Base-by-base conservation (phyloP, 345 rosid genomes). In the Nasturtium officinale region DNA sequence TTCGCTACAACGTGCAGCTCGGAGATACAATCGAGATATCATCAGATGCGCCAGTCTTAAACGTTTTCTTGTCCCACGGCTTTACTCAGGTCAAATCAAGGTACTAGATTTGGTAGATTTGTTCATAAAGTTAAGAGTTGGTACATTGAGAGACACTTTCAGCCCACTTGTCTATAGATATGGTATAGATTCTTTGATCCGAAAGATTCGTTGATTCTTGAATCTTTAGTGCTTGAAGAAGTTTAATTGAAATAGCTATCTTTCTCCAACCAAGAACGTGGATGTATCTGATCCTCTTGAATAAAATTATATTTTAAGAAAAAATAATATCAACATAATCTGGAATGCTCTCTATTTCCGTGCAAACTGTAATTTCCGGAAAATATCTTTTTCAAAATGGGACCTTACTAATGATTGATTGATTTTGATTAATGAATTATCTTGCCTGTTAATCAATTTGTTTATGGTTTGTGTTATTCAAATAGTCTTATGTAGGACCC, bases 21-120 rank as follows among this genome's bases (percentile, higher is more conserved):
- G 90, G 88, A 45, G 96, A 91, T 76, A 74, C 60, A 50, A 76
- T 91, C 48, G 81, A 87, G 61, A 65, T 89, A 79, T 87, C 96
- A 52, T 78, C 91, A 5, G 65, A 67, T 67, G 97, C 97, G 21
- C 93, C 93, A 0, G 77, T 71, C 67, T 79, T 91, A 67, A 85
- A 82, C 65, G 87, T 89, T 51, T 88, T 87, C 83, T 78, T 94
- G 84, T 79, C 91, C 62, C 51, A 74, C 3, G 45, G 16, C 57
- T 40, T 65, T 29, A 21, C 73, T 16, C 50, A 65, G 50, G 35
- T 47, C 73, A 71, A 50, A 65, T 65, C 77, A 65, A 77, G 50
- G 73, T 69, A 56, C 75, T 76, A 62, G 56, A 46, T n/a, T 51
- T 67, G 43, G 53, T 61, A 38, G 51, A 56, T 42, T 9, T 69